These are phyloP conservation scores for Exidia glandulosa DNA, from an alignment of 768 basidiomycete species.

Conservation along the genomic window DNA sequence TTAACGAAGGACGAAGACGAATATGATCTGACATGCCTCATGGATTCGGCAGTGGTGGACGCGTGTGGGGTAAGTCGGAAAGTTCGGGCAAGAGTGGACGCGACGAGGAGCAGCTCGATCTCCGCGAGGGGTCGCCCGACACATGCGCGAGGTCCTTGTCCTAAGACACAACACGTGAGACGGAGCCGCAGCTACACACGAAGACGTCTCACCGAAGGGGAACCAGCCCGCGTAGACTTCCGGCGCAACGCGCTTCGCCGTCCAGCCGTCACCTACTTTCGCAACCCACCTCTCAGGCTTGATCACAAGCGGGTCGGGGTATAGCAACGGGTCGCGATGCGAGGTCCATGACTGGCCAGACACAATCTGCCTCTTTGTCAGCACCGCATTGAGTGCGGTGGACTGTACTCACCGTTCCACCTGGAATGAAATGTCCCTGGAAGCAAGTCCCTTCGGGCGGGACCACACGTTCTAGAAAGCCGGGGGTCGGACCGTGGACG, in stretches of 20 bases:
- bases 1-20: not conserved
- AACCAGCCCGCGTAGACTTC: slow-evolving; percentile 61
- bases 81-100: slow-evolving; percentile 51
- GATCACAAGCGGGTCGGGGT: slow-evolving; percentile 66
- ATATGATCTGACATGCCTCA: not conserved
- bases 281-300: slow-evolving; percentile 70
- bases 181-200: no score
- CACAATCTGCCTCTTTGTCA: slow-evolving; percentile 29
- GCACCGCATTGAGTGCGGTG: not conserved
- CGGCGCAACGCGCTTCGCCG: slow-evolving; percentile 26
- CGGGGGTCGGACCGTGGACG: slow-evolving; percentile 58
- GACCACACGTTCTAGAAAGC: slow-evolving; percentile 68
- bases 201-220: slow-evolving; percentile 44
- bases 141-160: slow-evolving; percentile 53
- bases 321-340: slow-evolving; percentile 61
- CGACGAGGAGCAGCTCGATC: slow-evolving; percentile 47
- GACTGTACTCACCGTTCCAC: slow-evolving; percentile 38
- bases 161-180: not conserved
- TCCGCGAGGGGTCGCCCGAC: slow-evolving; percentile 71
- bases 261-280: slow-evolving; percentile 26
- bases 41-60: not conserved
- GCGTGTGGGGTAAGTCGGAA: slow-evolving; percentile 36
- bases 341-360: slow-evolving; percentile 79
- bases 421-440: slow-evolving; percentile 71
- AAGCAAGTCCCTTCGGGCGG: slow-evolving; percentile 59